Evolutionary conservation across 495 filamentous ascomycete species (phyloP).

Genomic region (Aspergillus ellipticus): DNA sequence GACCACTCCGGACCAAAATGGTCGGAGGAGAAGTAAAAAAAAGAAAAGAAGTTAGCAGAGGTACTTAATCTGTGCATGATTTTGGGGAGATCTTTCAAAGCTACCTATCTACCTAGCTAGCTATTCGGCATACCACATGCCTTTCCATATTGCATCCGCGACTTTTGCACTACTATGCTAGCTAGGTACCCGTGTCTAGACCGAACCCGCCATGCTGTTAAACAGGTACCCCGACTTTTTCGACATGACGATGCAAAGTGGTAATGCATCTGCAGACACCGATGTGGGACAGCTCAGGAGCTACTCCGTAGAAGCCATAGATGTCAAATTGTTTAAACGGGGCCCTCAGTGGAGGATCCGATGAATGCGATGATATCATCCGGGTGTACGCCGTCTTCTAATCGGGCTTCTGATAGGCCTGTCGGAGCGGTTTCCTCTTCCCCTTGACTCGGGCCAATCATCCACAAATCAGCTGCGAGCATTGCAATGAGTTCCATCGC

Average conservation of each 20-base stretch:
- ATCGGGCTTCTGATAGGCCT: not conserved
- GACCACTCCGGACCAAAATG: not conserved
- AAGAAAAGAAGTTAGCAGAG: not conserved
- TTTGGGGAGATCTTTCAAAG: too few relatives aligned
- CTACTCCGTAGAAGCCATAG: too few relatives aligned
- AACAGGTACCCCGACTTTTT: not conserved
- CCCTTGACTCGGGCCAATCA: conserved; percentile 3
- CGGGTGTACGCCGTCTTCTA: not conserved
- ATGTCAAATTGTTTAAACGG: too few relatives aligned
- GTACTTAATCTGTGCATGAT: too few relatives aligned
- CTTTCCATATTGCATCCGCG: too few relatives aligned
- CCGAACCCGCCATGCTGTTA: not conserved
- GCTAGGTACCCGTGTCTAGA: not conserved
- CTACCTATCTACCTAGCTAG: too few relatives aligned
- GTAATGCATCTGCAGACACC: too few relatives aligned
- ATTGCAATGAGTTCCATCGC: not conserved
- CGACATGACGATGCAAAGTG: not conserved
- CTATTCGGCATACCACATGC: too few relatives aligned
- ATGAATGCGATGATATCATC: not conserved
- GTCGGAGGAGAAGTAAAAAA: not conserved
- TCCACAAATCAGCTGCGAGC: not conserved
- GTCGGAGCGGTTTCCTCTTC: not conserved
- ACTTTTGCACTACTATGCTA: not conserved
- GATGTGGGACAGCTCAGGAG: too few relatives aligned
- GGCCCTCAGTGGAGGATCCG: not conserved